These are phyloP conservation scores for Plasmodium fragile DNA, from an alignment of 169 alveolate genomes.

Conservation along the genomic window DNA sequence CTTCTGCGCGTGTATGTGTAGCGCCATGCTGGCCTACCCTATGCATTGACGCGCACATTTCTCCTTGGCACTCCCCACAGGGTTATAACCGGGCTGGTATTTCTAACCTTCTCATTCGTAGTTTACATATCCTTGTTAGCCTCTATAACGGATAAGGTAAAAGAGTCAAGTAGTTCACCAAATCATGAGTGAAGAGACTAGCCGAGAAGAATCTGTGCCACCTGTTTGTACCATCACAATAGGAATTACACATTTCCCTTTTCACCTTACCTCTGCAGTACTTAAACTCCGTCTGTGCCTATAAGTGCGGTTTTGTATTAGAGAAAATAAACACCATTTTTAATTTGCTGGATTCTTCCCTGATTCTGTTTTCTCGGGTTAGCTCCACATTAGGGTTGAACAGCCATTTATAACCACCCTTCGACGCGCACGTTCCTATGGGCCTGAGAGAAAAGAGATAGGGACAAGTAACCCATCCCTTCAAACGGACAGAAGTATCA, in stretches of 20 bases:
- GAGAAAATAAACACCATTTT: conserved; percentile 78
- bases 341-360: conserved; percentile 73
- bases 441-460: background rate
- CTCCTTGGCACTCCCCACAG: conserved; percentile 77
- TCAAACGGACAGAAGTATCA: background rate
- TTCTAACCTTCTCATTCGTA: conserved; percentile 74
- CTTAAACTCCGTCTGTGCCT: conserved; percentile 77
- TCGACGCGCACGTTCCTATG: background rate
- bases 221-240: background rate
- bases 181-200: background rate
- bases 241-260: background rate
- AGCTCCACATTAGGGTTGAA: background rate
- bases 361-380: conserved; percentile 52
- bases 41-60: background rate
- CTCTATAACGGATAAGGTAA: conserved; percentile 69
- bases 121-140: conserved; percentile 79
- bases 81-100: conserved; percentile 78
- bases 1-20: background rate
- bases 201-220: background rate
- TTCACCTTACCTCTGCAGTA: conserved; percentile 30
- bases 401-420: background rate
- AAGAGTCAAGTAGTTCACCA: background rate
- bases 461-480: background rate
- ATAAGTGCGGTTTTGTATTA: conserved; percentile 83
- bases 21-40: background rate